Base-by-base conservation (phyloP, 345 rosid species). In the Firmiana major region DNA sequence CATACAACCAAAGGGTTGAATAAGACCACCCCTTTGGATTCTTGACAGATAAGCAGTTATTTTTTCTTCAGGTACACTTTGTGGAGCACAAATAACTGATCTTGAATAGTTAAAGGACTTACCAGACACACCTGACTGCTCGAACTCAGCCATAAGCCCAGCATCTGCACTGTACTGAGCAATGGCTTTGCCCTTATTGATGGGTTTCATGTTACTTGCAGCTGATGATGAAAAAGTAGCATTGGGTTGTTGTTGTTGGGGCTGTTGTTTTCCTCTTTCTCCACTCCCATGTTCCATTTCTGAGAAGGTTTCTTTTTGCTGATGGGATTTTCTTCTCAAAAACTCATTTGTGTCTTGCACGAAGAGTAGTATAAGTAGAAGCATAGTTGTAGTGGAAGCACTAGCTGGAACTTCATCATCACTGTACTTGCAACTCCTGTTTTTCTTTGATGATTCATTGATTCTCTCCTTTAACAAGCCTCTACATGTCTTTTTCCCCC, bases 1-100 rank as follows among this genome's bases (percentile, higher is more conserved):
- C 83, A 94, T 77, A 77, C 97, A 94, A 48, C 97, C 96, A 81
- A 94, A 89, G 21, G 97, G 85, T 81, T 94, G 97, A 81, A 90
- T 78, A 38, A 85, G 83, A 45, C 98, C 98, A 54, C 98, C 98
- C 83, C 94, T 82, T 79, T 92, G 97, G 76, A 92, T 94, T 63
- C 82, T 90, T 2, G 90, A 84, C 22, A 94, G 46, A 74, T 90
- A 91, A 75, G 93, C 89, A 59, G 80, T 80, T n/a, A 92, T 89
- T 79, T 90, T 87, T 67, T 90, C 93, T 3, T 88, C 97, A 38
- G 96, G 77, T 0, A 87, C 94, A 66, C 75, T 54, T 16, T 60
- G 75, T 4, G 92, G 92, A 43, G 88, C 86, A 31, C 69, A 71
- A 80, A 85, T 78, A 24, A 92, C 86, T 9, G 92, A 89, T 74